Evolutionary conservation across 2,329 filamentous ascomycete genomes (phyloP), one percentile per base, ranked within the genome.

Genomic region (Aspergillus pseudoterreus): DNA sequence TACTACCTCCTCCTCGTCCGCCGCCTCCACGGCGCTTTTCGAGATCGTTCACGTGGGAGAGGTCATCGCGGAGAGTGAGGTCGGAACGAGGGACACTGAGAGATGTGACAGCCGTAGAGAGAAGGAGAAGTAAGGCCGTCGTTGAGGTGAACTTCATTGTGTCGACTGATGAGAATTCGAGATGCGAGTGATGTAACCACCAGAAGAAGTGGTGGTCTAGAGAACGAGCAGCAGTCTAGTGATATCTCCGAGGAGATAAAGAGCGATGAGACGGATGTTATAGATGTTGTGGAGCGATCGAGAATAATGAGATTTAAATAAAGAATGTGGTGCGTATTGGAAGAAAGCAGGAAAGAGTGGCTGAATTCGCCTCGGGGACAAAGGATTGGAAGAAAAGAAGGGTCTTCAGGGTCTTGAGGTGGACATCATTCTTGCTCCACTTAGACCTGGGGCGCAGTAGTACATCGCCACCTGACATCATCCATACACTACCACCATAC

Each of bases 11-110:
- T 12, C 73, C 67, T 19, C 71, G 65, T 24, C 75, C 70, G n/a
- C 76, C 72, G 5, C 76, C 72, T 21, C 78, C 77, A 61, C 75
- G 77, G 50, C 78, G 73, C 60, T 80, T 81, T 50, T 74, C 71
- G 24, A 79, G 58, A 24, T 67, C 63, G 5, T 57, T 39, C 5
- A 55, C 41, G 32, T 65, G 56, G 9, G 49, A 45, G 4, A 52
- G 44, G 3, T 48, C 47, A 56, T 63, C 55, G 38, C 55, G 56
- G 24, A 54, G 42, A 11, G 60, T 50, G 10, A 69, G 50, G 43
- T 65, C 65, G 21, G 54, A 47, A 27, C 50, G 56, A 17, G 65
- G 58, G 14, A 70, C 56, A 5, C 59, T 59, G 19, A 66, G 56
- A 11, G 68, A 65, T 9, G 62, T 57, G 43, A 63, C 66, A 5